Percentiles rank a stretch among this genome's conserved stretches.
Evolutionary conservation across 2,329 filamentous ascomycete genomes (phyloP).

Genomic region (Cordyceps farinosa): DNA sequence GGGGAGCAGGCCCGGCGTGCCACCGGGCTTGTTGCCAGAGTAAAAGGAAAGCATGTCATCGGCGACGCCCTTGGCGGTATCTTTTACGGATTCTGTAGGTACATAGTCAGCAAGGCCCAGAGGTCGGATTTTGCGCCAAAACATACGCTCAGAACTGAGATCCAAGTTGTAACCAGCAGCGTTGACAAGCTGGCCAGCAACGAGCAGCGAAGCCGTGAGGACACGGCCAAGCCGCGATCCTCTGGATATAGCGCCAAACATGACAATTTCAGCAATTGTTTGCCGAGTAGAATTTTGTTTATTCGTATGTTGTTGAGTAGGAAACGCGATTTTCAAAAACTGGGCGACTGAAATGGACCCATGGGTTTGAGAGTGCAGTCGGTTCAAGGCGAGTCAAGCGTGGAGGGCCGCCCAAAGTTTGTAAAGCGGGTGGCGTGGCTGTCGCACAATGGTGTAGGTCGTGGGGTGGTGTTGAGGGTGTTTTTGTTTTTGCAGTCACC

Average conservation of each 20-base stretch:
- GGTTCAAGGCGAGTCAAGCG: neutral
- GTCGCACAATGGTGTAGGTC: neutral
- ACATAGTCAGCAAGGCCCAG: neutral
- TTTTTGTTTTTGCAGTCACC: neutral
- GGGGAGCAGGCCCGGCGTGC: slow-evolving; percentile 49
- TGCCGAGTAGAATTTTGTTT: neutral
- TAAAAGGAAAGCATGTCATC: slow-evolving; percentile 46
- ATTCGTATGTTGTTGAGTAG: neutral
- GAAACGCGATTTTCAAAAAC: neutral
- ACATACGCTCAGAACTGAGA: slow-evolving; percentile 6
- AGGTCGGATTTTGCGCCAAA: neutral
- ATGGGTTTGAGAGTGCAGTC: neutral
- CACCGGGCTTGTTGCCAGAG: slow-evolving; percentile 46
- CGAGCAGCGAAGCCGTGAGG: slow-evolving; percentile 1
- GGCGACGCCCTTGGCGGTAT: slow-evolving; percentile 48
- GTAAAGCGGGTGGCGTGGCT: neutral
- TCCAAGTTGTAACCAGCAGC: slow-evolving; percentile 12
- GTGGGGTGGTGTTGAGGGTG: neutral
- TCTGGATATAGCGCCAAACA: neutral
- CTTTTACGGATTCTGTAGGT: slow-evolving; percentile 45
- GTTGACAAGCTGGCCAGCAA: neutral
- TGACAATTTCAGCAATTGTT: neutral
- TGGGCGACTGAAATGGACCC: neutral
- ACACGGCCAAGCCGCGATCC: slow-evolving; percentile 3
- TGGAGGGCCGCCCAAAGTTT: slow-evolving; percentile 3